Base-by-base conservation (phyloP, 164 flowering plant species). In the grape (Vitis vinifera) region DNA sequence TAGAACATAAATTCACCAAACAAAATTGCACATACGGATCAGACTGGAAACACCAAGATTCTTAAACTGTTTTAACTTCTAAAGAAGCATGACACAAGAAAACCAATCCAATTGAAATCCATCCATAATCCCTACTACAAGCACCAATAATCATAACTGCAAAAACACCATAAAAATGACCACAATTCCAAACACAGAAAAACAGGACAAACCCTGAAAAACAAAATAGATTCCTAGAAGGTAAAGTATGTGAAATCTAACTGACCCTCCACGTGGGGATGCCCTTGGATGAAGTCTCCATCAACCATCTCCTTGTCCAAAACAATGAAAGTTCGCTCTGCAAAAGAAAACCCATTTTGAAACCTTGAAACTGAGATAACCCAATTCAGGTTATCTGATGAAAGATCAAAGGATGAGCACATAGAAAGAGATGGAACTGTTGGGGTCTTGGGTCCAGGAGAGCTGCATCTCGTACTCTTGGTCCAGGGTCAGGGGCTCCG, bases 301-400 rank as follows among this genome's bases (percentile, higher is more conserved):
- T 68, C 70, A 11, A 91, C 70, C 80, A 86, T 15, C 23, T 88
- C 82, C 79, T 88, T 93, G 71, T 91, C 98, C 86, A 93, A 70
- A 2, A 93, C 81, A 71, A 96, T 93, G 68, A 96, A 96, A 64
- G 97, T 93, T 70, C 79, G 78, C 82, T 96, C 99, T 94, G 91
- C 80, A 80, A 76, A 68, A 1, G 66, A 23, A 9, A 60, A 14
- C 13, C 48, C 52, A 55, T 3, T 55, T n/a, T 47, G 53, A n/a
- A 64, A 47, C 13, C 0, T 51, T 62, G 63, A 61, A 77, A 72
- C 15, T 30, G 65, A 51, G 27, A 78, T 13, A 60, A 63, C 59
- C 74, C 70, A 71, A 57, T 52, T 64, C 51, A 67, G 4, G 16
- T 17, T 2, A n/a, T 4, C 9, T 0, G 11, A 44, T 16, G 53